Conservation (phyloP, 257 asterid genomes). For the Echites panduratus region DNA sequence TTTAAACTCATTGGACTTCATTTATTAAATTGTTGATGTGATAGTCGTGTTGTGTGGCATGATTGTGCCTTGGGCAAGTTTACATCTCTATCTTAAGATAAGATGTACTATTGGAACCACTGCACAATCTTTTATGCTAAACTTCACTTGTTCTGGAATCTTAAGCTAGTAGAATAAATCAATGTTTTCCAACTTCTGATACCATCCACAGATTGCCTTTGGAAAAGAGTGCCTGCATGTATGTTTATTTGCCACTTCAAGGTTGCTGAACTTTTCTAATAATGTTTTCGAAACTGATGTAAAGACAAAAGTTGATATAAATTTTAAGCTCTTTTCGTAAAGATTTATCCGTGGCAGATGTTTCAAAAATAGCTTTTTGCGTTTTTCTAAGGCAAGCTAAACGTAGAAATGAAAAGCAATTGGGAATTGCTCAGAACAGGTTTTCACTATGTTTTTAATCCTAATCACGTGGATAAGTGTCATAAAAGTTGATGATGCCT, state of each 20-base stretch:
- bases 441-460: background rate
- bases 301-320: background rate
- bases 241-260: background rate
- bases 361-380: background rate
- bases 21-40: no score
- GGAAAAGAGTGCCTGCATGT: background rate
- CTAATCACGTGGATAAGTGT: background rate
- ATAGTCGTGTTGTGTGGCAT: no score
- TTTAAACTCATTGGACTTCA: no score
- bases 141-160: no score
- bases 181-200: no score
- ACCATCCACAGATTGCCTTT: no score
- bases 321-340: background rate
- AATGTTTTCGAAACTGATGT: background rate
- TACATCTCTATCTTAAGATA: no score
- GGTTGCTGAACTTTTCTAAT: background rate
- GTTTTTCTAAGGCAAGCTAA: background rate
- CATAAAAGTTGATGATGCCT: slow-evolving; percentile 11
- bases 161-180: no score
- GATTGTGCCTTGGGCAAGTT: no score
- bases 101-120: no score
- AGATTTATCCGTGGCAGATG: background rate
- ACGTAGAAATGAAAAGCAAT: background rate
- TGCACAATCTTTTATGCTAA: no score
- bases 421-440: background rate